Evolutionary conservation across 1,139 yeast species (phyloP).

Genomic region (Diutina siamensis): DNA sequence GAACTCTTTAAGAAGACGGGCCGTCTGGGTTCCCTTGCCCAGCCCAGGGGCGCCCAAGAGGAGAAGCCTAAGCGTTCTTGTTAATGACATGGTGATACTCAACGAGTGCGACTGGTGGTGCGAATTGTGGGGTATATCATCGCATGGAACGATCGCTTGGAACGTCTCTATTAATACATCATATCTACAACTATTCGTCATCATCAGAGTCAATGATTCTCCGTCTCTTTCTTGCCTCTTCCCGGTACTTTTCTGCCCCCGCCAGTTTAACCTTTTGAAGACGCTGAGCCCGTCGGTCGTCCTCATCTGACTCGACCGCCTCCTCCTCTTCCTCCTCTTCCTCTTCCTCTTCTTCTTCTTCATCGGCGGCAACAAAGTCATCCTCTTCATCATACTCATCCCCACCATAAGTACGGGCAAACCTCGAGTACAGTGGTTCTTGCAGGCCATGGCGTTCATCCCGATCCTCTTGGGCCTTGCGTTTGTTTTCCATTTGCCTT

Average conservation of each 20-base stretch:
- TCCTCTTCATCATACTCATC: conserved; percentile 37
- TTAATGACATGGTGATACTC: too few relatives aligned
- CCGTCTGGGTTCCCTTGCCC: conserved; percentile 86
- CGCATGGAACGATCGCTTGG: neutral
- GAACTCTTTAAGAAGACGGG: conserved; percentile 44
- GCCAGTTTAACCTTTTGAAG: conserved; percentile 47
- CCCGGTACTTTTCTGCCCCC: conserved; percentile 15
- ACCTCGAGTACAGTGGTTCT: conserved; percentile 30
- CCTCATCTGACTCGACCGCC: conserved; percentile 47
- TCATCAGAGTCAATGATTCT: conserved; percentile 52
- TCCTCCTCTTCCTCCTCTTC: conserved; percentile 14
- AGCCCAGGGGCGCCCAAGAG: conserved; percentile 90
- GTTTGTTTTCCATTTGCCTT: conserved; percentile 51
- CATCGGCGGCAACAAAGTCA: conserved; percentile 32
- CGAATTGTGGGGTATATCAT: neutral
- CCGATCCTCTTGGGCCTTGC: conserved; percentile 28
- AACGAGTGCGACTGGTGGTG: neutral
- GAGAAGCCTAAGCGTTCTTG: conserved; percentile 48
- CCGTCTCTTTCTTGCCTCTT: conserved; percentile 34
- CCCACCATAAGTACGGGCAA: conserved; percentile 29
- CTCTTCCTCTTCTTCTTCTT: conserved; percentile 36
- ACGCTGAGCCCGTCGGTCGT: conserved; percentile 56
- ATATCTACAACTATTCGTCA: conserved; percentile 27
- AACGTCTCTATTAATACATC: neutral
- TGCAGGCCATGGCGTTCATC: conserved; percentile 19